Evolutionary conservation across 2,329 filamentous ascomycete species (phyloP).

Genomic region (Verticillium nubilum): DNA sequence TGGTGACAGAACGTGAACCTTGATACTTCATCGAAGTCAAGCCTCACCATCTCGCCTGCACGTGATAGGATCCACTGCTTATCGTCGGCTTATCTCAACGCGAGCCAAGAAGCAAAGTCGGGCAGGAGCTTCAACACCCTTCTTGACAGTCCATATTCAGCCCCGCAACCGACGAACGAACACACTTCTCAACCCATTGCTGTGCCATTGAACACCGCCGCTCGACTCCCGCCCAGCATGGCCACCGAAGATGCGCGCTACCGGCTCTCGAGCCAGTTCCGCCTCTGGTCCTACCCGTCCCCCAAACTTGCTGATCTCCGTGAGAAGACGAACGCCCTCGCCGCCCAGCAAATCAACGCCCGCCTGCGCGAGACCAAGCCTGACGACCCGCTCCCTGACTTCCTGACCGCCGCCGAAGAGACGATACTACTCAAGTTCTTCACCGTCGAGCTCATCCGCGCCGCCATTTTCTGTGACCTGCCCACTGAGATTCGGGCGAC

Average conservation of each 20-base stretch:
- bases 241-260: conserved; percentile 86
- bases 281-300: conserved; percentile 86
- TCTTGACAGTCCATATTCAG: neutral
- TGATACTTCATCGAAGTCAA: too few species aligned
- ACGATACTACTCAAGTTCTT: conserved; percentile 76
- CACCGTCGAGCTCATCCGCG: conserved; percentile 51
- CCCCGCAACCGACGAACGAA: neutral
- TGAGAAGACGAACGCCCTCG: conserved; percentile 71
- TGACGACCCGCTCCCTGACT: conserved; percentile 51
- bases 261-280: conserved; percentile 81
- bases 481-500: conserved; percentile 51
- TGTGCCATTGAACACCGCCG: neutral
- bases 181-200: neutral
- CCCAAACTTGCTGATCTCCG: conserved; percentile 67
- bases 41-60: neutral
- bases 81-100: neutral
- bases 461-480: conserved; percentile 47
- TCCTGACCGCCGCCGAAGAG: conserved; percentile 80
- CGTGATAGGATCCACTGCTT: neutral
- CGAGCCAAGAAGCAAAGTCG: neutral
- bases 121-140: neutral
- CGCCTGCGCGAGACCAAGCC: conserved; percentile 43
- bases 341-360: conserved; percentile 54
- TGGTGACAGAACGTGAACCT: too few species aligned
- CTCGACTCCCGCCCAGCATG: conserved; percentile 39